Evolutionary conservation across 208 protist genomes (phyloP).

Genomic region (Trypanosoma rangeli): DNA sequence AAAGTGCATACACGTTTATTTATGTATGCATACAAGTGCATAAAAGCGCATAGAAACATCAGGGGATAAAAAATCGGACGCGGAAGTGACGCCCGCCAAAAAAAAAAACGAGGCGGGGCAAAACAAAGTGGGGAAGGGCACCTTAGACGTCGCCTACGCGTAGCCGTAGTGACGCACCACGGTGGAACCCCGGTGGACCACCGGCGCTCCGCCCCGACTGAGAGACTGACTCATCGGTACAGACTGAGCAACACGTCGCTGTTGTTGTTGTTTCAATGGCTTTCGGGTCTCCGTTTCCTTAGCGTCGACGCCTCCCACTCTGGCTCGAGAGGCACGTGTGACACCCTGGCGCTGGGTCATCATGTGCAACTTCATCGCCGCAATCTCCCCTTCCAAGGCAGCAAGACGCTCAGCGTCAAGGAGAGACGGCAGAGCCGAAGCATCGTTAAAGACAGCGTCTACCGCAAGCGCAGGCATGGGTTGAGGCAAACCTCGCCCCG

Average conservation of each 20-base stretch:
- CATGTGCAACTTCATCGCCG: slow-evolving; percentile 60
- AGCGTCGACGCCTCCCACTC: background rate
- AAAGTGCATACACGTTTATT: slow-evolving; percentile 1
- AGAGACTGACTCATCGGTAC: background rate
- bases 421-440: background rate
- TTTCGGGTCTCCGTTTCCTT: background rate
- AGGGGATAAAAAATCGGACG: no score
- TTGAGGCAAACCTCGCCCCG: slow-evolving; percentile 5
- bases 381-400: slow-evolving; percentile 66
- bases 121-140: slow-evolving; percentile 4
- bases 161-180: slow-evolving; percentile 79
- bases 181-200: slow-evolving; percentile 50
- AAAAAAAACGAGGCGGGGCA: background rate
- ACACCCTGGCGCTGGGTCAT: slow-evolving; percentile 20
- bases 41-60: no score
- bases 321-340: slow-evolving; percentile 2
- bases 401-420: slow-evolving; percentile 31
- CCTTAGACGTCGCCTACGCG: slow-evolving; percentile 15
- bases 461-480: slow-evolving; percentile 8
- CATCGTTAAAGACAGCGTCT: background rate
- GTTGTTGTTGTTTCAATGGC: slow-evolving; percentile 13
- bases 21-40: slow-evolving; percentile 3
- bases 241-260: background rate
- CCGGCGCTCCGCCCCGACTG: slow-evolving; percentile 9
- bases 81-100: background rate